Base-by-base conservation (phyloP, 2,329 filamentous ascomycete species). In the Teratosphaeria viscida region DNA sequence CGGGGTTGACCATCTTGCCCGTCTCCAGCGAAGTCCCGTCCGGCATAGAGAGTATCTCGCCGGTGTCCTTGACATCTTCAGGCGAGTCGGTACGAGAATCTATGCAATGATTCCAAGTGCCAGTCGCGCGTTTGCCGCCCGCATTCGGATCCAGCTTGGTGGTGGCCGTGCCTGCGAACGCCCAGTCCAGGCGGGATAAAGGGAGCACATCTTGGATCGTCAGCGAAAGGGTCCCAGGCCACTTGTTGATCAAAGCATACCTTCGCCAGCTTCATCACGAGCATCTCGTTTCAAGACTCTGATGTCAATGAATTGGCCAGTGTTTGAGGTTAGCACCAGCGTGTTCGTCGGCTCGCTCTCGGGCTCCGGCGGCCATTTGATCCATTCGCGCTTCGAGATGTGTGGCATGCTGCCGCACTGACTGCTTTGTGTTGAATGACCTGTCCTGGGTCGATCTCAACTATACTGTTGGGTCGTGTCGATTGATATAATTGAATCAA, bases 271-370 rank as follows among this genome's bases (percentile, higher is more conserved):
- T 54, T 12, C 53, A 27, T 16, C 34, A 32, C 12, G 27, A 32
- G 7, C 5, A 8, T 27, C 19, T 54, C 34, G 14, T 23, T 70
- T 72, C 55, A 80, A 68, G 56, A 86, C 75, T 49, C 86, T 81
- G 26, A 87, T 68, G 66, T 88, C 86, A 43, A 88, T 80, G 67
- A 86, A 88, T 43, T 76, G 78, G 34, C 75, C 75, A 29, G 70
- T 68, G 1, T 82, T 80, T 2, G 83, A 83, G 0, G 85, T 88
- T 54, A 88, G 74, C 12, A 88, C 86, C 3, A 87, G 68, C 0
- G 85, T 88, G 1, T 79, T 80, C 0, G 85, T 88, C 16, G 82
- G 82, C 70, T 88, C 85, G 56, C 72, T 72, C n/a, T 78, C 70
- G 16, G 73, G 67, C 0, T 75, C 77, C 1, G 80, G 79, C 2